Base-by-base conservation (phyloP, 768 basidiomycete species). In the Mycena maculata region DNA sequence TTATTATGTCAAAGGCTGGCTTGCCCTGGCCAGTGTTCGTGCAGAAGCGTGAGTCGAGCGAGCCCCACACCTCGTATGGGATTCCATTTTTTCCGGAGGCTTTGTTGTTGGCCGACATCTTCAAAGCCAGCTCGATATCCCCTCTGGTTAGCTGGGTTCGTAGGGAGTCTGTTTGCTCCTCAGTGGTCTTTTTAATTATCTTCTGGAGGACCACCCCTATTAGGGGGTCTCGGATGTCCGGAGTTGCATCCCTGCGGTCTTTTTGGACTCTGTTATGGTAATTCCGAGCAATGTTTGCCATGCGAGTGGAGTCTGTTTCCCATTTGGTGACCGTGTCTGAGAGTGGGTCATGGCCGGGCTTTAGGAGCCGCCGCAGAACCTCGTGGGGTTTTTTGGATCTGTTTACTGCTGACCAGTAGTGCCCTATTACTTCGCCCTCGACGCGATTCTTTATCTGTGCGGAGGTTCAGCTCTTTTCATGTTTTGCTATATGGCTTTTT, bases 11-110 rank as follows among this genome's bases (percentile, higher is more conserved):
- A 18, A 74, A 71, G 8, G 58, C 38, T 2, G 58, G 39, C 6
- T 61, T 38, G 0, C 44, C 30, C 25, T 52, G 60, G n/a, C 9
- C 33, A 10, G 13, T 38, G 23, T 15, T 18, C 11, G 49, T 63
- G 4, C 31, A 3, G 33, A 54, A 48, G 22, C 54, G 13, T 15
- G 48, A 13, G 11, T 65, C 28, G 0, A 73, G 41, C 0, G 3
- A 7, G 28, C 70, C 68, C 65, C 66, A 75, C 0, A 72, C 4
- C 28, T 76, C 69, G 25, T 75, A 76, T 16, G 73, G 64, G 0
- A 75, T 39, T 0, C 74, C 63, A 30, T 75, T 60, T 2, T 71
- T 15, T 0, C 74, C 68, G 0, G 72, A 31, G 0, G 74, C 59
- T 1, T 52, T 72, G 0, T 70, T 58, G 6, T 60, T 60, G 38